phyloP scores from a whole-genome alignment of 495 filamentous ascomycete genomes.

The Aspergillus mulundensis region DNA sequence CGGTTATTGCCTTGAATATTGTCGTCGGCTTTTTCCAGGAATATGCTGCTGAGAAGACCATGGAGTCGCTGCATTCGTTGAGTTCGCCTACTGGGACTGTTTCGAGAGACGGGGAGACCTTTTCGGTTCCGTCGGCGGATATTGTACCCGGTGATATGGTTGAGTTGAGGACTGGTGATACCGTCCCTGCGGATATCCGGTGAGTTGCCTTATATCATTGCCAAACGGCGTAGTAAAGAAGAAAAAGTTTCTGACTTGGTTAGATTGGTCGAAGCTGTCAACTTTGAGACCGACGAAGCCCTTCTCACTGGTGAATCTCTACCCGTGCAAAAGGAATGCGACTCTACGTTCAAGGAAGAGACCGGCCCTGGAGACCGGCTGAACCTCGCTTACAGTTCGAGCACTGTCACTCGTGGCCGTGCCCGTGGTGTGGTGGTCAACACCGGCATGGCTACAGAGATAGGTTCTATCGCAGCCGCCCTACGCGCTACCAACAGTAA shows the following conservation, averaged over 20 bases:
- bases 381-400: slow-evolving; percentile 69
- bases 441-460: slow-evolving; percentile 70
- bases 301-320: slow-evolving; percentile 71
- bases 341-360: slow-evolving; percentile 40
- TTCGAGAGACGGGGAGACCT: slow-evolving; percentile 48
- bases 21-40: slow-evolving; percentile 68
- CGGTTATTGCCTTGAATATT: slow-evolving; percentile 64
- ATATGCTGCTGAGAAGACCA: slow-evolving; percentile 69
- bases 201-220: slow-evolving; percentile 44
- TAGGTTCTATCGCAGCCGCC: slow-evolving; percentile 64
- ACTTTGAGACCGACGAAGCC: slow-evolving; percentile 71
- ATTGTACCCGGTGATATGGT: slow-evolving; percentile 65
- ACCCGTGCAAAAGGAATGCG: slow-evolving; percentile 56
- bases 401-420: slow-evolving; percentile 67
- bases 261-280: slow-evolving; percentile 60
- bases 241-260: slow-evolving; percentile 25
- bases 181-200: slow-evolving; percentile 67
- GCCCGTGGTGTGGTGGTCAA: slow-evolving; percentile 63
- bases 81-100: slow-evolving; percentile 59
- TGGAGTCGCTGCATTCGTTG: slow-evolving; percentile 63
- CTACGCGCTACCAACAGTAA: slow-evolving; percentile 48
- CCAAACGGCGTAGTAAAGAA: no score
- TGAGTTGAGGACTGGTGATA: slow-evolving; percentile 77
- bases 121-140: slow-evolving; percentile 51
- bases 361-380: slow-evolving; percentile 65